These are phyloP conservation scores for Talaromyces sp. DNA, from an alignment of 2,329 filamentous ascomycete species.

Conservation along the genomic window DNA sequence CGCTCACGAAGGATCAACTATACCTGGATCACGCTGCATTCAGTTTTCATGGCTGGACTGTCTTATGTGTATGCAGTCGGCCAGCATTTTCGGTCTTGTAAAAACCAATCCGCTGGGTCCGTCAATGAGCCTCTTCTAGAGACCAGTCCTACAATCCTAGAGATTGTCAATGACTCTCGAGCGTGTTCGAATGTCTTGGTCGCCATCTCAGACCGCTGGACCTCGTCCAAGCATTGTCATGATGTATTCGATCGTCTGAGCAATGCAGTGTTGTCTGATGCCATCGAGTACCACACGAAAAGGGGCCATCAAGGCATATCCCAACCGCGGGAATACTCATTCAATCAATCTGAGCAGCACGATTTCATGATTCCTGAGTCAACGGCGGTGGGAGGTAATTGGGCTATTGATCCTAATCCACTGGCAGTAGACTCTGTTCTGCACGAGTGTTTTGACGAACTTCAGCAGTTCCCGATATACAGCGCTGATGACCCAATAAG, in stretches of 20 bases:
- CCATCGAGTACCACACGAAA: slow-evolving; percentile 26
- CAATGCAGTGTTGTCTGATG: slow-evolving; percentile 39
- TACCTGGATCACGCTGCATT: slow-evolving; percentile 45
- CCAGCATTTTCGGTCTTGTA: slow-evolving; percentile 33
- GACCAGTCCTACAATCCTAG: slow-evolving; percentile 33
- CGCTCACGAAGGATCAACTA: slow-evolving; percentile 30
- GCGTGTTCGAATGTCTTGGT: slow-evolving; percentile 44
- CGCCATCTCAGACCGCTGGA: slow-evolving; percentile 42
- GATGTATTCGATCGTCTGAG: slow-evolving; percentile 41
- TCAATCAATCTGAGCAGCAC: too few species aligned
- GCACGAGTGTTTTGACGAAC: slow-evolving; percentile 33
- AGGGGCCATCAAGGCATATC: not conserved
- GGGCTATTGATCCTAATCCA: slow-evolving; percentile 9
- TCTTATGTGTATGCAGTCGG: slow-evolving; percentile 42
- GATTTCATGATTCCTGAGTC: too few species aligned
- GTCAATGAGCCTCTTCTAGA: slow-evolving; percentile 18
- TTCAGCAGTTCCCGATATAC: slow-evolving; percentile 20
- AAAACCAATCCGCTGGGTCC: slow-evolving; percentile 11
- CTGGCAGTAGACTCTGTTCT: slow-evolving; percentile 36
- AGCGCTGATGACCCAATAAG: slow-evolving; percentile 24
- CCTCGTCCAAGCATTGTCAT: slow-evolving; percentile 35
- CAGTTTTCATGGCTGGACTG: slow-evolving; percentile 44
- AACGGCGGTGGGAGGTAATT: too few species aligned
- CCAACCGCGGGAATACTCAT: not conserved
- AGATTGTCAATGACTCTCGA: slow-evolving; percentile 40